Base-by-base conservation (phyloP, 2,329 filamentous ascomycete genomes). In the Cladosporium sp. region DNA sequence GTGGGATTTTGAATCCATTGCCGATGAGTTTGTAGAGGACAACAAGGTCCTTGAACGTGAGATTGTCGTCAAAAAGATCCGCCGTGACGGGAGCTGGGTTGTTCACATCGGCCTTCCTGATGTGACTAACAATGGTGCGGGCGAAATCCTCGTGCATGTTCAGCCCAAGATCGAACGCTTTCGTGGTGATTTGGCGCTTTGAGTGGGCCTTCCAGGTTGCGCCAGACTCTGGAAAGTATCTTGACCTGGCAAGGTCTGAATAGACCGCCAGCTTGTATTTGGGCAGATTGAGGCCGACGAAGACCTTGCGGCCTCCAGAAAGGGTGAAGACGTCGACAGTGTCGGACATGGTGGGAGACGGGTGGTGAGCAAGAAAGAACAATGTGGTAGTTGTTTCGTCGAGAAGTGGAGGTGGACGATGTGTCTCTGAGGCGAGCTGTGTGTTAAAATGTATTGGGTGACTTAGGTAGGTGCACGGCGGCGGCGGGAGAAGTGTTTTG, bases 231-330 rank as follows among this genome's bases (percentile, higher is more conserved):
- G 30, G 30, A 19, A 35, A 35, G 30, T 45, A 45, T 7, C 8
- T 12, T 4, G 7, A 3, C 15, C n/a, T 42, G 7, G 52, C 49
- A 15, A 52, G 30, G 8, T 41, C 22, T 16, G 53, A 55, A 42
- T 51, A 51, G 30, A 13, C n/a, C 22, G 22, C 20, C 15, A 55
- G n/a, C 7, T 51, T 50, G 11, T 38, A 22, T 16, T 25, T 19
- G n/a, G 48, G 33, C 22, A 53, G 29, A 12, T 43, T 30, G 18
- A 16, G 13, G 4, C 39, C 35, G 43, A 53, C 20, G 42, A 33
- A 40, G 22, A 25, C 35, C 35, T 32, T 33, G 18, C 22, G 29
- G 42, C 38, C 48, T 3, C 19, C 12, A 16, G 42, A 16, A 3
- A 27, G 25, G 9, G 39, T 12, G 42, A 36, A 22, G 42, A 36